A percentile compares a stretch with the other conserved stretches of the same genome.
Conservation (phyloP, 2,329 filamentous ascomycete genomes). For the Fusarium pseudograminearum region DNA sequence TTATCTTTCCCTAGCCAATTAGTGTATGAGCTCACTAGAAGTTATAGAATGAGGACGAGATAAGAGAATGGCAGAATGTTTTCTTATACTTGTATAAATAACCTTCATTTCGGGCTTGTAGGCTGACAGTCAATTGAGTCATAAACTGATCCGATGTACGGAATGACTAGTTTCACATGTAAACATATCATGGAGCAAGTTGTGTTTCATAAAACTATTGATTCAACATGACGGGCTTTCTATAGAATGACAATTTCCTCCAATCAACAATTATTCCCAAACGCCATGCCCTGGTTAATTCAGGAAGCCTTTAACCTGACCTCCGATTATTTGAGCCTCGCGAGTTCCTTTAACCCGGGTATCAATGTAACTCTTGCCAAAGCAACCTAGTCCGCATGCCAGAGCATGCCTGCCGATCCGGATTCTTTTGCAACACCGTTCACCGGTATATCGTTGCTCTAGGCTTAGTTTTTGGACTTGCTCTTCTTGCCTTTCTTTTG, state of each 20-base stretch:
- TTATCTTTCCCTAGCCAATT: constrained; percentile 20
- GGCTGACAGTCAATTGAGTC: neutral
- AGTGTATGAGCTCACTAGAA: neutral
- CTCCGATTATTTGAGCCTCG: neutral
- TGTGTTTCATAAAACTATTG: constrained; percentile 2
- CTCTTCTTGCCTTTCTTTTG: constrained; percentile 52
- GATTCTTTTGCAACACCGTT: neutral
- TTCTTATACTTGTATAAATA: neutral
- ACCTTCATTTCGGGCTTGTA: neutral
- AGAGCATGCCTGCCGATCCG: neutral
- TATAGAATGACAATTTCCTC: neutral
- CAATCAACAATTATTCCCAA: constrained; percentile 16
- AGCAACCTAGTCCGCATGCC: neutral
- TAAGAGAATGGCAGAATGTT: neutral
- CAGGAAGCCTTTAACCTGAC: neutral
- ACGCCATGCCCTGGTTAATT: constrained; percentile 33
- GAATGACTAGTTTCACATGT: neutral
- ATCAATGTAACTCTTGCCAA: constrained; percentile 16
- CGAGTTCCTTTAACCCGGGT: constrained; percentile 14
- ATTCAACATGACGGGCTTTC: neutral
- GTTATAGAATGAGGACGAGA: neutral
- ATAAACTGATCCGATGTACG: neutral
- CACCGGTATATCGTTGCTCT: neutral
- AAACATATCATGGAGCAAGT: neutral
- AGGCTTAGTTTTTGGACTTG: constrained; percentile 47